phyloP scores from a whole-genome alignment of 805 yeast species.

The Priceomyces carsonii region DNA sequence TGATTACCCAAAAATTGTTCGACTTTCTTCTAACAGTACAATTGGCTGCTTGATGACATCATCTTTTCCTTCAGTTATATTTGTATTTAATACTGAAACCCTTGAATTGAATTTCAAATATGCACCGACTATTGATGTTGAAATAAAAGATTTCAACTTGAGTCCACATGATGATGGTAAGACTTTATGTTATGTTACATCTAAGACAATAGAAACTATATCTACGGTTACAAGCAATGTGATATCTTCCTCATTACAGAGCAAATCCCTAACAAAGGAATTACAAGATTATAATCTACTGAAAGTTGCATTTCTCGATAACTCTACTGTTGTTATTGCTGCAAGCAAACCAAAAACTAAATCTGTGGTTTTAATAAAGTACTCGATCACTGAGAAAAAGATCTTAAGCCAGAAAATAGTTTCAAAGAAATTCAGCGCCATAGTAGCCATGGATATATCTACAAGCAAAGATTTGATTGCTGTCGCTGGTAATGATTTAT shows the following conservation, averaged over 20 bases:
- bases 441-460: conserved; percentile 52
- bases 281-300: conserved; percentile 33
- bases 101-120: conserved; percentile 56
- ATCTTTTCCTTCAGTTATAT: conserved; percentile 60
- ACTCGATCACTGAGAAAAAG: conserved; percentile 41
- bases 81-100: conserved; percentile 56
- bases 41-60: conserved; percentile 73
- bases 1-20: conserved; percentile 65
- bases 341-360: conserved; percentile 32
- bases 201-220: conserved; percentile 50
- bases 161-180: conserved; percentile 61
- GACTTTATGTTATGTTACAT: conserved; percentile 62
- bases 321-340: conserved; percentile 31
- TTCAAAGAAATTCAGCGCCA: conserved; percentile 52
- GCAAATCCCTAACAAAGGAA: conserved; percentile 17
- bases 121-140: conserved; percentile 52
- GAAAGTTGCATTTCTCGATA: conserved; percentile 43
- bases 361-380: conserved; percentile 45
- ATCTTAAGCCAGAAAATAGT: conserved; percentile 44
- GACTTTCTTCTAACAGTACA: conserved; percentile 57
- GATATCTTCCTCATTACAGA: conserved; percentile 24
- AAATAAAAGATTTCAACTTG: conserved; percentile 62
- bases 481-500: conserved; percentile 64
- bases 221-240: conserved; percentile 48
- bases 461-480: conserved; percentile 47